Base-by-base conservation (phyloP, 202 grass and related monocot species). In the Digitaria exilis region DNA sequence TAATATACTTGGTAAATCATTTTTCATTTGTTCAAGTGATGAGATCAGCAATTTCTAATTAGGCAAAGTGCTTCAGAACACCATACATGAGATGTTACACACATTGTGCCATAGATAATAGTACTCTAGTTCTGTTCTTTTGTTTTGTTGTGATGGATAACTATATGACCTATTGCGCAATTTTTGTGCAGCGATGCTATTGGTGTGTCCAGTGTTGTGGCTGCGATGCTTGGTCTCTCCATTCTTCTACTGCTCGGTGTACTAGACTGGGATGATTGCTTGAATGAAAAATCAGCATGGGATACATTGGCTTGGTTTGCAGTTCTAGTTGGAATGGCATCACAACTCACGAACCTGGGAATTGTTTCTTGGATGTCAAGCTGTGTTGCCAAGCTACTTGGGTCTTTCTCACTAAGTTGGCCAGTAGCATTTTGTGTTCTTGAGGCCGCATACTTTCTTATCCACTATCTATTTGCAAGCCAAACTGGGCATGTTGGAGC, bases 381-480 rank as follows among this genome's bases (percentile, higher is more conserved):
- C 69, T 98, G 86, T 81, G 89, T 98, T 42, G 92, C 90, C 15
- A 90, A 89, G 54, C 26, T 90, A 67, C 90, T 95, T 65, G 35
- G 52, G 39, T 93, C 92, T 66, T 93, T 92, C 58, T 95, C 96
- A 21, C 80, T 95, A 85, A 93, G 92, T 48, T 95, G 90, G 92
- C 96, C 90, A 59, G 87, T 77, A 44, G 90, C 96, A 41, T 93
- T 98, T 72, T 50, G 85, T 81, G 77, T 91, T 82, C 96, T 98
- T 69, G 73, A 95, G 87, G 85, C 84, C 44, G 93, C 92, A 43
- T 95, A 98, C 88, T 98, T 98, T 46, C 57, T 98, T 48, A 90
- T 95, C 73, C 92, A 98, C 77, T 98, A 98, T 52, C 77, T 95
- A 70, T 95, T 98, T 90, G 96, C 96, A 73, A 98, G 96, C 57